Evolutionary conservation across 306 rosid genomes (phyloP).

Genomic region (Dryas octopetala): DNA sequence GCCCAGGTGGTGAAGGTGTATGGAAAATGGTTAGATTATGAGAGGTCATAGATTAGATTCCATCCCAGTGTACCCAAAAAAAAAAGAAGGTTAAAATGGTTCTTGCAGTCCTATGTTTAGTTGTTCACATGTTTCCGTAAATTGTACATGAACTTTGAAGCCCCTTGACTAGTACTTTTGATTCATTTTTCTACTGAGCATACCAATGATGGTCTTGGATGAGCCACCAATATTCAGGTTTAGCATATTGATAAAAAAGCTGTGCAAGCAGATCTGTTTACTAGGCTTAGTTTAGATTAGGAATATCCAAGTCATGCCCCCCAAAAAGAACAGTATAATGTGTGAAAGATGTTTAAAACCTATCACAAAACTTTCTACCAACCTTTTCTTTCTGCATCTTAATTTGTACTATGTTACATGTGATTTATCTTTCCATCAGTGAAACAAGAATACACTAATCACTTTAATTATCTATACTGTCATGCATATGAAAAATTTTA

Average conservation of each 20-base stretch:
- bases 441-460: background rate
- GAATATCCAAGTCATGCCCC: background rate
- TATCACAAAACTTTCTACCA: constrained; percentile 1
- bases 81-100: too few relatives aligned
- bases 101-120: background rate
- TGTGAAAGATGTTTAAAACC: background rate
- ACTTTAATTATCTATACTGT: background rate
- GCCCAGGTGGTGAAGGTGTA: background rate
- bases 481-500: too few relatives aligned
- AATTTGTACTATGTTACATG: background rate
- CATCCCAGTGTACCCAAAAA: background rate
- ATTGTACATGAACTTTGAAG: background rate
- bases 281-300: background rate
- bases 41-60: background rate
- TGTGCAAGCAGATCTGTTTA: background rate
- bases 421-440: background rate
- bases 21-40: background rate
- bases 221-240: background rate
- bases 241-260: background rate
- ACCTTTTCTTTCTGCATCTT: background rate
- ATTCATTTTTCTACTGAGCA: too few relatives aligned
- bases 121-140: background rate
- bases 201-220: background rate
- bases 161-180: background rate
- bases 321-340: background rate